These are phyloP conservation scores for Bipolaris gigantea DNA, from an alignment of 2,329 filamentous ascomycete genomes.

Conservation along the genomic window DNA sequence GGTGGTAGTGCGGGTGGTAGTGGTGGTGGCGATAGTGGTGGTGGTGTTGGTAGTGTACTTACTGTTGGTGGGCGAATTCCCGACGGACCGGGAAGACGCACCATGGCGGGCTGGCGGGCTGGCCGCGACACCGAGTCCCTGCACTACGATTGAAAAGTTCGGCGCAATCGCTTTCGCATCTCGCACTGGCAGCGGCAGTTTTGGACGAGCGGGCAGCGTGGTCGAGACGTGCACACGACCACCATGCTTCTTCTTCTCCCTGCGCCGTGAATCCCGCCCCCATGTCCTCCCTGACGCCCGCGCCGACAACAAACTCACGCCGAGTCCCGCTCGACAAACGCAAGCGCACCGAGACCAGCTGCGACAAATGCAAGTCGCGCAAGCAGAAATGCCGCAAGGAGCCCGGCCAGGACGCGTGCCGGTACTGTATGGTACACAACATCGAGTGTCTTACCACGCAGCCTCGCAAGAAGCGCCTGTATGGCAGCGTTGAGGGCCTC, in stretches of 20 bases:
- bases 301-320: constrained; percentile 31
- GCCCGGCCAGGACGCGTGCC: constrained; percentile 45
- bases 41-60: neutral
- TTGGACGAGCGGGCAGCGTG: constrained; percentile 4
- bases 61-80: constrained; percentile 5
- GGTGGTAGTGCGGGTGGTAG: neutral
- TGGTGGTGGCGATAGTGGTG: neutral
- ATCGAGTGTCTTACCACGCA: constrained; percentile 50
- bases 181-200: constrained; percentile 5
- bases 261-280: constrained; percentile 10
- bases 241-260: constrained; percentile 15
- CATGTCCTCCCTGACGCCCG: constrained; percentile 12
- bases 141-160: constrained; percentile 6
- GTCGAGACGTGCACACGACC: constrained; percentile 1
- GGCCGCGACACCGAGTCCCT: constrained; percentile 1
- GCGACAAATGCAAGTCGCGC: constrained; percentile 52
- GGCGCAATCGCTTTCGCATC: constrained; percentile 7
- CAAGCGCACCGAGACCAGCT: constrained; percentile 51
- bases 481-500: constrained; percentile 49
- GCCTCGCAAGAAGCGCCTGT: constrained; percentile 51
- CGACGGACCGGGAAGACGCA: constrained; percentile 4
- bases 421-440: constrained; percentile 48
- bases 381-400: constrained; percentile 52
- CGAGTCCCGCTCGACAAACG: constrained; percentile 50
- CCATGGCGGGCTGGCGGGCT: neutral